These are phyloP conservation scores for Massarina eburnea DNA, from an alignment of 2,329 filamentous ascomycete species.

Conservation along the genomic window DNA sequence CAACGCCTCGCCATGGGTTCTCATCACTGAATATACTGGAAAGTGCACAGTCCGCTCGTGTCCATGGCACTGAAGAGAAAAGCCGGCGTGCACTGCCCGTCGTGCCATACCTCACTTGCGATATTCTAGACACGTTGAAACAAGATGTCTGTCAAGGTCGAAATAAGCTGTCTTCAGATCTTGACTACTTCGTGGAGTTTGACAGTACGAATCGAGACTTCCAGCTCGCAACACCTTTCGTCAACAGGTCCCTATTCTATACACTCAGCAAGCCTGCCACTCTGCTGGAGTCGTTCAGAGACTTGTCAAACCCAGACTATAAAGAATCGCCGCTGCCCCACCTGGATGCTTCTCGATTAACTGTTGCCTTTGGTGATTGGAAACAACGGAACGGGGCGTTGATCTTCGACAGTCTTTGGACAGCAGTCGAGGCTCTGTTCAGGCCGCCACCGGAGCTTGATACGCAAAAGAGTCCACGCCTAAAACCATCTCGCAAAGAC, in stretches of 20 bases:
- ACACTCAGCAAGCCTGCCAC: slow-evolving; percentile 34
- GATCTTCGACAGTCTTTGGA: slow-evolving; percentile 41
- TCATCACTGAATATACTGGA: too few species aligned
- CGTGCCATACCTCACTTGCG: slow-evolving; percentile 26
- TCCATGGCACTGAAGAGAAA: neutral
- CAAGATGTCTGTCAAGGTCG: slow-evolving; percentile 19
- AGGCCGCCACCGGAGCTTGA: slow-evolving; percentile 37
- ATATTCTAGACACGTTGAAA: slow-evolving; percentile 33
- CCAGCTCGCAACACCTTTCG: slow-evolving; percentile 20
- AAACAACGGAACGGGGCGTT: slow-evolving; percentile 34
- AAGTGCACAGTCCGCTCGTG: too few species aligned
- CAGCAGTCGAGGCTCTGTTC: slow-evolving; percentile 35
- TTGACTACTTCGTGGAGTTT: slow-evolving; percentile 21
- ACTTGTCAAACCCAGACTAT: slow-evolving; percentile 20
- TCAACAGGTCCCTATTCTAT: slow-evolving; percentile 39
- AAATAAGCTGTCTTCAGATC: slow-evolving; percentile 12
- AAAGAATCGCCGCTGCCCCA: slow-evolving; percentile 36
- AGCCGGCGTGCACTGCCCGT: slow-evolving; percentile 21
- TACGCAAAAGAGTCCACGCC: slow-evolving; percentile 24
- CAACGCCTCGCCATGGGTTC: too few species aligned
- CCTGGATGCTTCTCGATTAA: slow-evolving; percentile 33
- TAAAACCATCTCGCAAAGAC: slow-evolving; percentile 20
- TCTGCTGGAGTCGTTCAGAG: slow-evolving; percentile 38
- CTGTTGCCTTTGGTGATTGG: slow-evolving; percentile 38
- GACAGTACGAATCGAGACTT: slow-evolving; percentile 14